Evolutionary conservation across 768 basidiomycete genomes (phyloP).

Genomic region (Suillus subluteus): DNA sequence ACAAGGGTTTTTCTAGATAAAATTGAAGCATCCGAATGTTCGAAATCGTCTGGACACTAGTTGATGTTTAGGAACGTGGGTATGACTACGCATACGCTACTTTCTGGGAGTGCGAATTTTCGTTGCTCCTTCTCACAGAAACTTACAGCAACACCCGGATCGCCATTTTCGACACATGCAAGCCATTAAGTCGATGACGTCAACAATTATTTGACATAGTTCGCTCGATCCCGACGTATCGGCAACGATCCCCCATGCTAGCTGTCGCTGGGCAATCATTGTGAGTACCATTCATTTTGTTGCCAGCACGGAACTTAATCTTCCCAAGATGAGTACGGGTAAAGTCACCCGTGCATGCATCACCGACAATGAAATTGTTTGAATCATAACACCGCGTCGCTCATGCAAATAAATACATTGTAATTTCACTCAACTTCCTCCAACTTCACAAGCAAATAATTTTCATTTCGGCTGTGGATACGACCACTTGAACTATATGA

Average conservation of each 20-base stretch:
- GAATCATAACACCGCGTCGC: not conserved
- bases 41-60: not conserved
- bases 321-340: not conserved
- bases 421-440: not conserved
- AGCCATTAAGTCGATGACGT: not conserved
- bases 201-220: not conserved
- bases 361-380: not conserved
- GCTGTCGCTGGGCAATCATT: not conserved
- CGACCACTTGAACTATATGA: not conserved
- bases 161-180: not conserved
- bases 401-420: not conserved
- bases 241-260: not conserved
- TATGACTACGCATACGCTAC: not conserved
- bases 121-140: not conserved
- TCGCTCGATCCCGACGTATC: not conserved
- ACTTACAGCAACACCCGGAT: not conserved
- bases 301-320: not conserved
- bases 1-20: not conserved
- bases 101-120: not conserved
- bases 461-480: not conserved
- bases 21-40: not conserved
- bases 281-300: not conserved
- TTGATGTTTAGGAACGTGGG: not conserved
- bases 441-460: not conserved
- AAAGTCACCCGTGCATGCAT: not conserved